Conservation (phyloP, 2,329 filamentous ascomycete genomes). For the Fusarium burgessii region DNA sequence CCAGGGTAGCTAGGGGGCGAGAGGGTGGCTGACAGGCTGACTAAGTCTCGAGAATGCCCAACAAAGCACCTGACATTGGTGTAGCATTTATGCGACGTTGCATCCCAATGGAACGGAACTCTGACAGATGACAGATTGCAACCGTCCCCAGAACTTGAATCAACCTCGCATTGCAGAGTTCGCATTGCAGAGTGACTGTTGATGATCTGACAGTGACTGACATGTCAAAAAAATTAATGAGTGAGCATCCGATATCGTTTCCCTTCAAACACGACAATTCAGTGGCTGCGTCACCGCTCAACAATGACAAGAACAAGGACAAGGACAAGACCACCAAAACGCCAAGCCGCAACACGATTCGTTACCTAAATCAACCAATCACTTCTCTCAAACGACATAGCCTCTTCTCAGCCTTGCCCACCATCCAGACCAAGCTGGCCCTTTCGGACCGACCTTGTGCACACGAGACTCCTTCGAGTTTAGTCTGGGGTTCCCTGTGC, state of each 20-base stretch:
- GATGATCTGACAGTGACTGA: conserved; percentile 30
- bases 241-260: background rate
- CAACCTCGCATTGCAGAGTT: conserved; percentile 1
- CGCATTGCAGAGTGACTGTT: background rate
- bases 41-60: conserved; percentile 9
- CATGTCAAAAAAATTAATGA: background rate
- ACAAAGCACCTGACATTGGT: conserved; percentile 21
- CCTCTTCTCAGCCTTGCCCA: conserved; percentile 40
- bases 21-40: background rate
- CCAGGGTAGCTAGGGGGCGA: conserved; percentile 23
- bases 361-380: conserved; percentile 7
- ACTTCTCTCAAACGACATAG: background rate
- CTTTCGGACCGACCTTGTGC: conserved; percentile 46
- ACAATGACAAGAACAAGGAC: background rate
- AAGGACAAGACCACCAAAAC: background rate
- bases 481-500: conserved; percentile 34
- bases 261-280: background rate
- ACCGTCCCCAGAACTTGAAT: conserved; percentile 2
- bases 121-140: conserved; percentile 27
- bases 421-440: conserved; percentile 31
- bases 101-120: conserved; percentile 23
- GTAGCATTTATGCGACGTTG: conserved; percentile 29
- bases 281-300: conserved; percentile 9
- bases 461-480: conserved; percentile 24
- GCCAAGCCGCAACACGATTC: conserved; percentile 6